A percentile compares a stretch with the other conserved stretches of the same genome.
Conservation (phyloP, 2,329 filamentous ascomycete species). For the Aspergillus novoparasiticus region DNA sequence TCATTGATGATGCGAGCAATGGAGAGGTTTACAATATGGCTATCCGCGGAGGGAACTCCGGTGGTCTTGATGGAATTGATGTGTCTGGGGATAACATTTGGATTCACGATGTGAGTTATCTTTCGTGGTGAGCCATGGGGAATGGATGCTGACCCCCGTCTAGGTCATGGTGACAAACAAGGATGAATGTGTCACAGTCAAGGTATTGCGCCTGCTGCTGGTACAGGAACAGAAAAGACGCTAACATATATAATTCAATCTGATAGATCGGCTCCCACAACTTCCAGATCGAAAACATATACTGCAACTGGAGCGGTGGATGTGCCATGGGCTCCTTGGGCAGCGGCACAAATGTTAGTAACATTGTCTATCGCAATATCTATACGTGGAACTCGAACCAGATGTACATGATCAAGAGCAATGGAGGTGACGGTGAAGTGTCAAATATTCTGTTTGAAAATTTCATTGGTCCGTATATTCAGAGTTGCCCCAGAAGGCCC, state of each 20-base stretch:
- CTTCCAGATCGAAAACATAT: constrained; percentile 61
- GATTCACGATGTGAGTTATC: constrained; percentile 53
- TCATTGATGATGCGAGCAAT: constrained; percentile 53
- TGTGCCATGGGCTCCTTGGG: constrained; percentile 61
- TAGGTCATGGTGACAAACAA: constrained; percentile 62
- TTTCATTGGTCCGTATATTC: constrained; percentile 48
- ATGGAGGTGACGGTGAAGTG: constrained; percentile 58
- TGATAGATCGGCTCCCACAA: constrained; percentile 51
- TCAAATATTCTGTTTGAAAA: constrained; percentile 56
- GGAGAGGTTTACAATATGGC: constrained; percentile 60
- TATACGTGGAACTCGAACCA: constrained; percentile 62
- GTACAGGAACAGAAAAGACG: too few species aligned
- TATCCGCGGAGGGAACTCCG: constrained; percentile 55
- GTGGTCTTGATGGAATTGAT: constrained; percentile 60
- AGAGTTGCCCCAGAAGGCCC: not conserved
- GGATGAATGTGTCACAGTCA: constrained; percentile 63
- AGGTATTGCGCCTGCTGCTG: constrained; percentile 32
- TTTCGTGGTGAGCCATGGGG: not conserved
- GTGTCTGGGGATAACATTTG: constrained; percentile 58
- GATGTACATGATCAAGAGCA: constrained; percentile 65
- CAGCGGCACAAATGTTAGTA: constrained; percentile 51
- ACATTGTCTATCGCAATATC: constrained; percentile 58
- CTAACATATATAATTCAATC: not conserved
- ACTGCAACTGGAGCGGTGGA: constrained; percentile 63
- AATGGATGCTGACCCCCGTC: too few species aligned